phyloP scores from a whole-genome alignment of 2,329 filamentous ascomycete species.

The Pseudogymnoascus sp. region DNA sequence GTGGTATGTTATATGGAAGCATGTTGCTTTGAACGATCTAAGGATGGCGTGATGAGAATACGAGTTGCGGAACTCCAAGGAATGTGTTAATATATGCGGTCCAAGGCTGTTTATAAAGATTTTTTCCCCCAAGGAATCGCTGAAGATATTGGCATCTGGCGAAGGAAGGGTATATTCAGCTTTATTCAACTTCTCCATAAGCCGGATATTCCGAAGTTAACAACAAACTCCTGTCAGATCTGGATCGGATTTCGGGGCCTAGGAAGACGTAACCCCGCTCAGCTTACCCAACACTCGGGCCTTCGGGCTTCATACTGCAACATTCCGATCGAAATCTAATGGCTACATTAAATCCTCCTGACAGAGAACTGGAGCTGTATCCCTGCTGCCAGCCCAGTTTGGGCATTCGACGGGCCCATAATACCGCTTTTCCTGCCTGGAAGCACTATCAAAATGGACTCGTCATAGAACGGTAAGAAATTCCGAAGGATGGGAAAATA shows the following conservation, averaged over 20 bases:
- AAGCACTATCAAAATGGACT: neutral
- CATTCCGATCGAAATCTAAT: neutral
- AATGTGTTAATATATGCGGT: neutral
- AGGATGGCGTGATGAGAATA: neutral
- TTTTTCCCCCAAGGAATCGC: neutral
- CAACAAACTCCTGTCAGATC: neutral
- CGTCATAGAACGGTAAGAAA: neutral
- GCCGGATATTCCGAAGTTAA: neutral
- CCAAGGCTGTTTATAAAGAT: neutral
- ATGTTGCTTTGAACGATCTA: neutral
- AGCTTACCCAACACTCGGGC: neutral
- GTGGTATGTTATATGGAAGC: neutral
- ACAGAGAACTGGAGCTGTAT: neutral
- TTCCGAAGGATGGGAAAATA: neutral
- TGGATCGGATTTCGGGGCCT: neutral
- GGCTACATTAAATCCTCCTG: neutral
- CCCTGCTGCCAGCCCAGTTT: neutral
- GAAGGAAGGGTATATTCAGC: neutral
- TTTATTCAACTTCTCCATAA: neutral
- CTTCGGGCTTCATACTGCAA: neutral
- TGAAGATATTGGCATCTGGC: neutral
- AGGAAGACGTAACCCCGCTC: neutral
- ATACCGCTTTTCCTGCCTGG: neutral
- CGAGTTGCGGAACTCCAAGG: neutral
- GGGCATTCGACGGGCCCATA: neutral